Conservation (phyloP, 176 grass and related monocot species). For the Carex littledalei region DNA sequence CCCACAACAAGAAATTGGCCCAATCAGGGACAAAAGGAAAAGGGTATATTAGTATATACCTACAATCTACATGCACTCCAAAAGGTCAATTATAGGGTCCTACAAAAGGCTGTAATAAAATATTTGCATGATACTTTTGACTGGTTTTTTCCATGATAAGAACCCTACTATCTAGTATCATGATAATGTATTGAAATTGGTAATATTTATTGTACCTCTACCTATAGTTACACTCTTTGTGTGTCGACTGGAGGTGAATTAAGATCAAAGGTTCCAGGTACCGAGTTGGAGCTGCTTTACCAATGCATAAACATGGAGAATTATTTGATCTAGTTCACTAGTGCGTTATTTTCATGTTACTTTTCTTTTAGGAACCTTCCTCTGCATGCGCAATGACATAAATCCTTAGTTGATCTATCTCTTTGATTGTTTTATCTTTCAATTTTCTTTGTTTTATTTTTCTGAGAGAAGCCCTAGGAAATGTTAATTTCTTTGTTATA, state of each 20-base stretch:
- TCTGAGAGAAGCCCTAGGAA: neutral
- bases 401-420: neutral
- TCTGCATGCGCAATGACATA: neutral
- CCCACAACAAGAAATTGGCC: neutral
- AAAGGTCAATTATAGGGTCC: neutral
- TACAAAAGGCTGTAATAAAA: neutral
- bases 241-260: neutral
- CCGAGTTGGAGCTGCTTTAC: neutral
- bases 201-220: neutral
- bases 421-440: neutral
- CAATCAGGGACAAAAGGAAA: too few species aligned
- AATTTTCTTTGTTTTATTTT: neutral
- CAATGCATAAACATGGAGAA: neutral
- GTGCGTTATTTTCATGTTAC: neutral
- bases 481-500: neutral
- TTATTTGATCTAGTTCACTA: neutral
- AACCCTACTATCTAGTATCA: neutral
- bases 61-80: too few species aligned
- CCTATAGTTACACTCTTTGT: neutral
- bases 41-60: too few species aligned
- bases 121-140: constrained; percentile 1
- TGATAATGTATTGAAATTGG: neutral
- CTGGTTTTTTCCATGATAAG: neutral
- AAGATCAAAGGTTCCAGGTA: neutral
- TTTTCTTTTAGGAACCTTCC: neutral